Evolutionary conservation across 306 rosid species (phyloP), one percentile per base, ranked within the genome.

Genomic region (Prinsepia uniflora): DNA sequence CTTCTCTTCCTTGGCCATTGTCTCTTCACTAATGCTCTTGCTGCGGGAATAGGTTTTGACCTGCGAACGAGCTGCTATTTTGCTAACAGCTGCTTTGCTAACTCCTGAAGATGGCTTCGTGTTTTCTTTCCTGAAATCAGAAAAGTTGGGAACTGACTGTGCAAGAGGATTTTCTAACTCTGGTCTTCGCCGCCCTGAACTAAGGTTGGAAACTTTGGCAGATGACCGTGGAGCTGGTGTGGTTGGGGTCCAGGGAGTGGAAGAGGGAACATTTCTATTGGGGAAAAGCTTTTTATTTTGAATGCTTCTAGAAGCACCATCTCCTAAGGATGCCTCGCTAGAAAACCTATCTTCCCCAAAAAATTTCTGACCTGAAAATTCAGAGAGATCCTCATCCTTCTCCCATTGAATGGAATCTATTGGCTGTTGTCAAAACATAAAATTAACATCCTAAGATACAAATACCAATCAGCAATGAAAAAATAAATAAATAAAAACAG

Each of bases 111-210:
- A 70, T 72, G 97, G 97, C 78, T 85, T 95, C 11, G 99, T 89
- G 73, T 91, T 95, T 84, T 95, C 99, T 85, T 95, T 95, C 79
- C 97, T 87, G 63, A 95, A 81, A 82, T 95, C 99, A 66, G 97
- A 85, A 76, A 91, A 95, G 80, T 95, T 95, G 42, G 97, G 99
- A 71, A 95, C 96, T 62, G 97, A 95, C 75, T 87, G 96, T 43
- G 89, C 87, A 74, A 91, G 86, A 78, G 88, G 96, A 66, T 77
- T 88, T 66, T 89, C 97, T 52, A 79, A 77, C 63, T 77, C 85
- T n/a, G 68, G 48, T 81, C 89, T 89, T 79, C 93, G 88, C 86
- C 79, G 81, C 45, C 93, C 97, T 65, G 87, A 80, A 82, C 76
- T 65, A 68, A 85, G 43, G 72, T 71, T 82, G 43, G 87, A 74